Evolutionary conservation across 208 protist species (phyloP).

Genomic region (Leishmania arabica): DNA sequence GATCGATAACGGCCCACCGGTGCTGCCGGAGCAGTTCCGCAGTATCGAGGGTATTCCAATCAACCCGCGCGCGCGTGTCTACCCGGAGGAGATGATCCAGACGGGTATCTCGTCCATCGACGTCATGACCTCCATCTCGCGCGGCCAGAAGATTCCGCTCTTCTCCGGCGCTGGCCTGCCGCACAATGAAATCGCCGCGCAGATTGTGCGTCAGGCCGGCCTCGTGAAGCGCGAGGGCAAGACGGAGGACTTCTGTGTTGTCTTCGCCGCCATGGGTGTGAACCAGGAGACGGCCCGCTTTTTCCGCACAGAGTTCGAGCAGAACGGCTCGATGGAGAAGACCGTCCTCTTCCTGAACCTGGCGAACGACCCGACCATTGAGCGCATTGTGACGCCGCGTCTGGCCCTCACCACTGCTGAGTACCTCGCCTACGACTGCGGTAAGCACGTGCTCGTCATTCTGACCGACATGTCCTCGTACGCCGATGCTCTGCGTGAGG

Average conservation of each 20-base stretch:
- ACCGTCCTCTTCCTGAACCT: conserved; percentile 98
- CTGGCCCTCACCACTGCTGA: conserved; percentile 99
- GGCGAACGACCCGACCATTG: conserved; percentile 99
- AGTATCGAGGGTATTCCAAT: conserved; percentile 99
- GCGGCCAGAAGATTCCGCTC: conserved; percentile 99
- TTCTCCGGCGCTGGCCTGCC: conserved; percentile 99
- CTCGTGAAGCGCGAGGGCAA: conserved; percentile 95
- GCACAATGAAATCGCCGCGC: conserved; percentile 99
- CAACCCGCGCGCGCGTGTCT: conserved; percentile 99
- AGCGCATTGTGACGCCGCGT: conserved; percentile 99
- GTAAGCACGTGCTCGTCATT: conserved; percentile 99
- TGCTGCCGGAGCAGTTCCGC: conserved; percentile 99
- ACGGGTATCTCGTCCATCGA: conserved; percentile 99
- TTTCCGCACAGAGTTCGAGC: conserved; percentile 99
- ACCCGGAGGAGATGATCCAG: conserved; percentile 99
- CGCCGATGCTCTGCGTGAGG: conserved; percentile 99
- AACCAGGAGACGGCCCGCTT: conserved; percentile 99
- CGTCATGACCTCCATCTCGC: conserved; percentile 99
- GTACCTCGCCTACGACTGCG: conserved; percentile 99
- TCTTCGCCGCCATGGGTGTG: conserved; percentile 99
- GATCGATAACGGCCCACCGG: conserved; percentile 98
- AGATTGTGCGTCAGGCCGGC: conserved; percentile 99
- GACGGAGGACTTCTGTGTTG: conserved; percentile 99
- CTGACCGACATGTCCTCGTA: conserved; percentile 99
- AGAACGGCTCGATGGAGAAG: conserved; percentile 99